phyloP scores from a whole-genome alignment of 2,329 filamentous ascomycete genomes.

The Calonectria montana region DNA sequence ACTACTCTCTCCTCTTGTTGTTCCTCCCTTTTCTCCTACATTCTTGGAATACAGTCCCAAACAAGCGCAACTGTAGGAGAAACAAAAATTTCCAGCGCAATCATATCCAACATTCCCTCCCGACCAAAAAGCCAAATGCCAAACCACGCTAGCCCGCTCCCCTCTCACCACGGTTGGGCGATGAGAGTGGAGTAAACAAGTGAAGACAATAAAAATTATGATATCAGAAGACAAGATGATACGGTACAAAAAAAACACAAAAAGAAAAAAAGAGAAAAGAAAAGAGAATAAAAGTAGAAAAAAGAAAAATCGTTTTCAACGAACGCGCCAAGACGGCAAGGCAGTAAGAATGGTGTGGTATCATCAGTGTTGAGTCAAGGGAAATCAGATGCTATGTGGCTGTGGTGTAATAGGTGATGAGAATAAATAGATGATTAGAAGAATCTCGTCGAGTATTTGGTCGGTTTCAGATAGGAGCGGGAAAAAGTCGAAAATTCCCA shows the following conservation, averaged over 20 bases:
- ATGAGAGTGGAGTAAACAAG: not conserved
- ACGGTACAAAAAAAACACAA: constrained; percentile 3
- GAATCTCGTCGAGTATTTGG: constrained; percentile 16
- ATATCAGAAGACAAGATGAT: constrained; percentile 11
- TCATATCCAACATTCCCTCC: constrained; percentile 25
- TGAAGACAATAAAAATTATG: constrained; percentile 13
- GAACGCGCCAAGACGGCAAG: constrained; percentile 27
- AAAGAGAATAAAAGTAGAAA: constrained; percentile 2
- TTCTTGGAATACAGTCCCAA: constrained; percentile 10
- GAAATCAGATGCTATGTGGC: constrained; percentile 25
- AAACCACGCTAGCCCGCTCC: constrained; percentile 14
- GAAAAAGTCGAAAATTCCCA: not conserved
- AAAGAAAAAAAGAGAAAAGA: constrained; percentile 9
- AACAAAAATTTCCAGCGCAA: constrained; percentile 16
- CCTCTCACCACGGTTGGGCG: not conserved
- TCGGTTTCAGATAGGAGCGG: not conserved
- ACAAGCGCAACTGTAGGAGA: constrained; percentile 8
- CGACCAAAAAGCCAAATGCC: constrained; percentile 12
- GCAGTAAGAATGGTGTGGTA: constrained; percentile 33
- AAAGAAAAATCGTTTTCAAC: constrained; percentile 16
- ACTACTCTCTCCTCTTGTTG: not conserved
- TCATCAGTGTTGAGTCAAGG: constrained; percentile 37
- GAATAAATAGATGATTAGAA: constrained; percentile 12
- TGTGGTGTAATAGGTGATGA: constrained; percentile 6
- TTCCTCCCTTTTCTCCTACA: not conserved